Conservation (phyloP, 257 asterid genomes). For the Nicotiana obtusifolia region DNA sequence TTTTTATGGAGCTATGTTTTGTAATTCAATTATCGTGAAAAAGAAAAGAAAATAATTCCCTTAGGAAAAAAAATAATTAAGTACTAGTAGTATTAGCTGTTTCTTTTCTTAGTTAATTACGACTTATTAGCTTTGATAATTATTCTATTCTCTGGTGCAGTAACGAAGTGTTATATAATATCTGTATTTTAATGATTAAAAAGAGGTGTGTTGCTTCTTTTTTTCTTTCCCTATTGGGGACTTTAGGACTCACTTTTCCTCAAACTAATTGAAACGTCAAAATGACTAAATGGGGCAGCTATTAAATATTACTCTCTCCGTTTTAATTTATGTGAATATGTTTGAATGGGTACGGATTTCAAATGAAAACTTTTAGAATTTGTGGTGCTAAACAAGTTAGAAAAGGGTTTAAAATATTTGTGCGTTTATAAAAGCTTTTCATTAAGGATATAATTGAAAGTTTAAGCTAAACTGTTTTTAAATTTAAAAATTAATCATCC, state of each 20-base stretch:
- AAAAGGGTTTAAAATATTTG: too few species aligned
- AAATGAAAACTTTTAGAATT: too few species aligned
- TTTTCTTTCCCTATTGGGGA: neutral
- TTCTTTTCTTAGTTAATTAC: neutral
- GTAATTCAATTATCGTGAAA: neutral
- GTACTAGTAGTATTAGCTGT: slow-evolving; percentile 2
- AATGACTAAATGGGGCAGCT: neutral
- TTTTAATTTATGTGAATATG: too few species aligned
- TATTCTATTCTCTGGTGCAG: neutral
- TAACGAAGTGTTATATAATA: neutral
- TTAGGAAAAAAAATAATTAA: neutral
- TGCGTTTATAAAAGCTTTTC: too few species aligned
- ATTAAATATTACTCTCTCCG: too few species aligned
- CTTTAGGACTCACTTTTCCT: neutral
- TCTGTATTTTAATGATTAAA: neutral
- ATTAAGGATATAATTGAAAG: too few species aligned
- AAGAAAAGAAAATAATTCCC: neutral
- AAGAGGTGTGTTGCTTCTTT: neutral
- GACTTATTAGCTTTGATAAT: neutral
- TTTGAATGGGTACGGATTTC: too few species aligned
- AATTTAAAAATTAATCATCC: too few species aligned
- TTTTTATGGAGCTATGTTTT: slow-evolving; percentile 7
- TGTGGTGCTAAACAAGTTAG: too few species aligned
- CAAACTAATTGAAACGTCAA: neutral
- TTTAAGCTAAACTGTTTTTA: too few species aligned